Evolutionary conservation across 306 rosid species (phyloP), one percentile per base, ranked within the genome.

Genomic region (Pyrus communis): DNA sequence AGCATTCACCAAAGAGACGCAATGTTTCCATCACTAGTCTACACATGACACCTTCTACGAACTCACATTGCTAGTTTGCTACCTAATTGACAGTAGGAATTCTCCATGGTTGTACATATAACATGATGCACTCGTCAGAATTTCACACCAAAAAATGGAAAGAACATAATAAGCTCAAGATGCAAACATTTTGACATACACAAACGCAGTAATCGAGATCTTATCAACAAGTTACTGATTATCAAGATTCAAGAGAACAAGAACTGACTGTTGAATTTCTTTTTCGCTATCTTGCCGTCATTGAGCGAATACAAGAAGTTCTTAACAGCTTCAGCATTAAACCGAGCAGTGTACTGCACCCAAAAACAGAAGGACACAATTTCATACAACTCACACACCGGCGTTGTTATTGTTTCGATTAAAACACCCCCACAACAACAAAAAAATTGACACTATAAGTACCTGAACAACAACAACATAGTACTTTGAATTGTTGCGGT

Each of bases 401-500:
- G 38, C 23, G 38, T 73, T 35, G 54, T 10, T 46, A 38, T 58
- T 13, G 15, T 1, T 35, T 7, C 31, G 5, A 55, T 30, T 27
- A 4, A 18, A 71, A 52, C 23, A 52, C 25, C 52, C 1, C 23
- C 33, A 5, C 2, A 2, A 7, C 9, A 33, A 18, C 22, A 2
- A n/a, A 35, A 22, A 76, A 11, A 31, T 66, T 66, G 45, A 3
- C 62, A 10, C 11, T 55, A 31, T 63, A 35, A 35, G 54, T 45
- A 87, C 91, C 89, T 87, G 91, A 78, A 94, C 90, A 10, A 94
- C 90, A 55, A 88, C 96, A 67, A 90, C 81, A 71, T 94, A 92
- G 70, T 92, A 94, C 86, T 94, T 94, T 3, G 97, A 92, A 72
- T 94, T 92, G 67, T 86, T 94, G 81, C 86, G 87, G 79, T 92